Percentiles rank a stretch among this genome's conserved stretches.
These are phyloP conservation scores for Candida patagonica DNA, from an alignment of 805 yeast genomes.

Conservation along the genomic window DNA sequence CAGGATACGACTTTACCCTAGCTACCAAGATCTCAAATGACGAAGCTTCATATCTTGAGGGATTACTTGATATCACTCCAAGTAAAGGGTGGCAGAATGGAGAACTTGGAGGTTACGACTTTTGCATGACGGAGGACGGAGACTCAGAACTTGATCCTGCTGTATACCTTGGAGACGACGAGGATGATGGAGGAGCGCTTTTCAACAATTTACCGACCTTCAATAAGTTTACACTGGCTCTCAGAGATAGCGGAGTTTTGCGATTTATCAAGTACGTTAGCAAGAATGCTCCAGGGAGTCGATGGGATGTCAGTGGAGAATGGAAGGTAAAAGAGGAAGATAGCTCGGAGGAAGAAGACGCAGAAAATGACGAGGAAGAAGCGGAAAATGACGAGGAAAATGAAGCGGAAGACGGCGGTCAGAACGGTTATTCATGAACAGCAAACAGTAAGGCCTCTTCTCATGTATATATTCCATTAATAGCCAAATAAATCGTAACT, in stretches of 20 bases:
- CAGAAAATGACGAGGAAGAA: slow-evolving; percentile 5
- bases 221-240: slow-evolving; percentile 69
- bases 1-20: slow-evolving; percentile 86
- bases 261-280: slow-evolving; percentile 91
- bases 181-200: slow-evolving; percentile 66
- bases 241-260: slow-evolving; percentile 78
- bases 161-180: slow-evolving; percentile 48
- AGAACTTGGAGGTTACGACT: slow-evolving; percentile 91
- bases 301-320: slow-evolving; percentile 82
- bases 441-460: neutral
- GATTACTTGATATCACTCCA: slow-evolving; percentile 76
- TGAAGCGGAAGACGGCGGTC: slow-evolving; percentile 6
- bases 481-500: neutral
- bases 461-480: neutral
- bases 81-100: slow-evolving; percentile 74
- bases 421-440: neutral
- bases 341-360: slow-evolving; percentile 27
- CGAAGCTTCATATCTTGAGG: slow-evolving; percentile 51
- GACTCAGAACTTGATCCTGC: slow-evolving; percentile 76
- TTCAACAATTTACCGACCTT: slow-evolving; percentile 73
- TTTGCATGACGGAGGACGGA: slow-evolving; percentile 56
- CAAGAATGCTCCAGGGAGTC: slow-evolving; percentile 73
- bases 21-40: slow-evolving; percentile 60
- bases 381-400: slow-evolving; percentile 5
- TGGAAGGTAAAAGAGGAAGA: slow-evolving; percentile 60